Percentiles rank a stretch among this genome's conserved stretches.
phyloP scores from a whole-genome alignment of 1,284 basidiomycete genomes.

The Apiotrichum brassicae region DNA sequence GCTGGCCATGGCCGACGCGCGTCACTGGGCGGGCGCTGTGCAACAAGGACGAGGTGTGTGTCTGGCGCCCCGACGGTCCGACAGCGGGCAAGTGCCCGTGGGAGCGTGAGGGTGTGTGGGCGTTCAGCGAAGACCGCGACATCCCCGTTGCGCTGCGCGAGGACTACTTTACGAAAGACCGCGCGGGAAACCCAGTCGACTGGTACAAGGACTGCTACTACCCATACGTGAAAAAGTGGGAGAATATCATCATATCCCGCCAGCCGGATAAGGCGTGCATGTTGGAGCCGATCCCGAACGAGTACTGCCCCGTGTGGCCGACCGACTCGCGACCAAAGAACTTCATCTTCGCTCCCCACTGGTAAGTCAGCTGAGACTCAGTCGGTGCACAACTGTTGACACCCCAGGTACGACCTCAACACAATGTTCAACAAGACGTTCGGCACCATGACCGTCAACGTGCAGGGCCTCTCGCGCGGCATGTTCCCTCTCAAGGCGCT shows the following conservation, averaged over 20 bases:
- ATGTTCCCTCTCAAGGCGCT: conserved; percentile 72
- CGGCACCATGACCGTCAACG: conserved; percentile 76
- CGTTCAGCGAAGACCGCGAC: conserved; percentile 66
- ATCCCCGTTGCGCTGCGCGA: conserved; percentile 72
- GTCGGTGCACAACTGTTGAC: neutral
- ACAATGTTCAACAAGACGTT: conserved; percentile 74
- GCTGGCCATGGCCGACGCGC: conserved; percentile 76
- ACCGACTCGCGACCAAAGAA: conserved; percentile 58
- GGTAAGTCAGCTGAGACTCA: conserved; percentile 53
- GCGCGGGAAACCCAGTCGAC: conserved; percentile 60
- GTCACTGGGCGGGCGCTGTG: conserved; percentile 47
- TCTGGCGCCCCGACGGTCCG: conserved; percentile 65
- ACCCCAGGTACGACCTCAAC: conserved; percentile 76
- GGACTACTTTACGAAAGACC: conserved; percentile 74
- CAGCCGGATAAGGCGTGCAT: conserved; percentile 55
- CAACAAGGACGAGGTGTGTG: conserved; percentile 54
- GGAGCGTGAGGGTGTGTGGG: conserved; percentile 91
- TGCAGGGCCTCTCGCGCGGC: conserved; percentile 78
- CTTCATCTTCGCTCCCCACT: conserved; percentile 85
- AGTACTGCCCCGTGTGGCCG: conserved; percentile 78
- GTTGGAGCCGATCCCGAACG: conserved; percentile 81
- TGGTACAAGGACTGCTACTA: conserved; percentile 83
- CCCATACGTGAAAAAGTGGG: conserved; percentile 71
- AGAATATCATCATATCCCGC: conserved; percentile 53
- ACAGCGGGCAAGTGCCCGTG: conserved; percentile 70